These are phyloP conservation scores for Dalechampia spathulata DNA, from an alignment of 441 rosid species.

Conservation along the genomic window DNA sequence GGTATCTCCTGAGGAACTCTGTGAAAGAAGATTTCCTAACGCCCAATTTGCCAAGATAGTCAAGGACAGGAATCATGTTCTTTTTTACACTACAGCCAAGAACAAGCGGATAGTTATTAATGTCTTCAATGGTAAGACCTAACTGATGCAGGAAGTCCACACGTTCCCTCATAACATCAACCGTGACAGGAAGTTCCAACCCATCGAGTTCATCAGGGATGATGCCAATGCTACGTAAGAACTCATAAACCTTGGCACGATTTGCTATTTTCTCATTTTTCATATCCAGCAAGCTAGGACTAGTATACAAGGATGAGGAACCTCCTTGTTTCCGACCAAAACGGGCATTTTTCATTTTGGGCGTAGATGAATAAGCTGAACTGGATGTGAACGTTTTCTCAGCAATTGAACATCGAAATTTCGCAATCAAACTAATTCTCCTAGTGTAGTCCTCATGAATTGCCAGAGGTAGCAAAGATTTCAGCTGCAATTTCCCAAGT, in stretches of 20 bases:
- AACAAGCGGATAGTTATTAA: conserved; percentile 82
- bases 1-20: conserved; percentile 71
- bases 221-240: conserved; percentile 56
- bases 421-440: conserved; percentile 23
- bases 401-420: conserved; percentile 36
- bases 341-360: conserved; percentile 26
- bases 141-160: conserved; percentile 73
- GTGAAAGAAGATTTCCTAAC: conserved; percentile 81
- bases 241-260: conserved; percentile 73
- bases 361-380: conserved; percentile 29
- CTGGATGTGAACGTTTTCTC: conserved; percentile 37
- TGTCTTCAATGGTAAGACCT: conserved; percentile 76
- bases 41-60: conserved; percentile 88
- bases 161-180: conserved; percentile 77
- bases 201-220: conserved; percentile 93
- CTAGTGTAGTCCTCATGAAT: conserved; percentile 24
- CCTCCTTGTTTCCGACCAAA: conserved; percentile 33
- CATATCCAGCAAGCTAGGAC: conserved; percentile 68
- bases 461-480: conserved; percentile 19
- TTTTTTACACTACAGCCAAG: conserved; percentile 98
- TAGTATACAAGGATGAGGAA: conserved; percentile 56
- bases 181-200: conserved; percentile 86
- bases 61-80: conserved; percentile 94
- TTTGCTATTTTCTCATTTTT: conserved; percentile 60
- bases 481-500: conserved; percentile 23